Base-by-base conservation (phyloP, 2,329 filamentous ascomycete species). In the Aspergillus amoenus region DNA sequence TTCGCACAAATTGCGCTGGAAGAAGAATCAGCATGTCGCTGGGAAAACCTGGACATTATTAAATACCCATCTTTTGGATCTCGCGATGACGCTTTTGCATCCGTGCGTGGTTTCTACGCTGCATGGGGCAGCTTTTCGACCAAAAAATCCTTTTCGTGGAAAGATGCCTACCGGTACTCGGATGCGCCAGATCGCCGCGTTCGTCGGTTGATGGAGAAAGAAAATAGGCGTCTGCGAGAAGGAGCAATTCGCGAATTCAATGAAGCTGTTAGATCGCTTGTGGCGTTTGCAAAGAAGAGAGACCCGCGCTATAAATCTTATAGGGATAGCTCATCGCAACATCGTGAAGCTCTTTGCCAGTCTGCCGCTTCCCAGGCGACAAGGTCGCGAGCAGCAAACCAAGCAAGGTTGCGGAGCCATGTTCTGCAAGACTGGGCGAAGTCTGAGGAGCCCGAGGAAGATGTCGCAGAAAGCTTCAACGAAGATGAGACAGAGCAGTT, bases 121-220 rank as follows among this genome's bases (percentile, higher is more conserved):
- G 78, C 78, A 1, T 99, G 94, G 94, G 80, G 83, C 41, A 84
- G 84, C 32, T 99, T 97, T 73, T 82, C 87, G 1, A 97, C 94
- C 0, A 83, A 79, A 43, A 97, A 97, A 71, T 86, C 84, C 0
- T 99, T 96, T 71, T 82, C 89, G 1, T 99, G 94, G 93, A 90
- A 88, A 70, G 93, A 99, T 70, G 83, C 85, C 59, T 94, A 95
- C 75, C 84, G 89, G 49, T 81, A 92, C 18, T 88, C 89, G 0
- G 92, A 97, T 66, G 93, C 92, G 1, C 91, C 92, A 1, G 93
- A 99, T 74, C 86, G 94, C 50, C 85, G 88, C 39, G 82, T 91
- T 15, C 86, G 93, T 51, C 85, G 94, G 32, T 68, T 91, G 40
- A 96, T 97, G 87, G 94, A 97, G 70, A 97, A 96, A 74, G 93